Evolutionary conservation across 169 alveolate species (phyloP), one percentile per base, ranked within the genome.

Genomic region (Babesia ovata): DNA sequence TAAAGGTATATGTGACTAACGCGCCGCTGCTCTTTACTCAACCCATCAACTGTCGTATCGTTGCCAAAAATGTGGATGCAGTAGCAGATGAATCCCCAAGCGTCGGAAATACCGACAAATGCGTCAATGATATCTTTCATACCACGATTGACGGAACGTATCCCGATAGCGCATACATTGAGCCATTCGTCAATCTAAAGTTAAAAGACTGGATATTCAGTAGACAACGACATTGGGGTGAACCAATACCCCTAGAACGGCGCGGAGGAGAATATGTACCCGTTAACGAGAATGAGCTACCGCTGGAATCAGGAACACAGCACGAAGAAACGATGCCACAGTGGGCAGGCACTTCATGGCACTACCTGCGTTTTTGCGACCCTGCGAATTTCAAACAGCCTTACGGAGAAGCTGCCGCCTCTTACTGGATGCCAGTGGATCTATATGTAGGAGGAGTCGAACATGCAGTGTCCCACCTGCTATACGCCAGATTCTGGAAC

Each of bases 331-430:
- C 97, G 36, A 93, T 95, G 92, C 98, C 97, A 21, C 97, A 96
- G 71, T 95, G 97, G 95, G 98, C 97, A 9, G 98, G 97, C 22
- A 88, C 96, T 49, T 82, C 95, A 45, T 95, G 98, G 98, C 95
- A 95, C 76, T 94, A 82, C 69, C 84, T 95, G 57, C 81, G 98
- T 12, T 95, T 89, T 59, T 58, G 89, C 36, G 97, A 95, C 79
- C 86, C 95, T 42, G 36, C 63, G 44, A 92, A 92, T 75, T 29
- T 56, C n/a, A n/a, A 79, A 9, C 54, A 24, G 45, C 79, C 87
- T 8, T 82, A 90, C 66, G 85, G 88, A 52, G 44, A 58, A 33
- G 74, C 61, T 21, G 57, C 73, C 26, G 88, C 77, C 17, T 69
- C 82, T 19, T 65, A 63, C 26, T 95, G 98, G 98, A 65, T 94